Percentiles rank a stretch among this genome's conserved stretches.
These are phyloP conservation scores for Malassezia equina DNA, from an alignment of 1,284 basidiomycete genomes.

Conservation along the genomic window DNA sequence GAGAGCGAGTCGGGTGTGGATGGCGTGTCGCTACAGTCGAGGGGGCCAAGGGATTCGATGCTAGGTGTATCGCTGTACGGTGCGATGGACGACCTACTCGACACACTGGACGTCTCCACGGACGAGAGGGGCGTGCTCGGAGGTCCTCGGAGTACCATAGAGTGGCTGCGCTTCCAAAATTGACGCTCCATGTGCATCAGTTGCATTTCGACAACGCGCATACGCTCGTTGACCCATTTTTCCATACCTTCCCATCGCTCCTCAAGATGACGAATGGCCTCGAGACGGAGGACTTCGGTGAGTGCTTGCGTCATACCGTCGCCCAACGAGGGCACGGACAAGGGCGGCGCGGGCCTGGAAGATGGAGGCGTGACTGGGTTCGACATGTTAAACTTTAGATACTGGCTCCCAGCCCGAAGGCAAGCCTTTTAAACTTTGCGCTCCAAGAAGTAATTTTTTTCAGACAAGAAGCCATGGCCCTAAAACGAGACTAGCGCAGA, in stretches of 20 bases:
- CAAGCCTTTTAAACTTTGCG: background rate
- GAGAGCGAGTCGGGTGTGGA: background rate
- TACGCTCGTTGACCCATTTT: background rate
- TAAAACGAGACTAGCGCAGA: background rate
- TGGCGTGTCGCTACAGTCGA: background rate
- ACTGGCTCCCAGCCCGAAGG: too few species aligned
- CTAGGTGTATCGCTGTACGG: background rate
- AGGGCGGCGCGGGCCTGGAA: too few species aligned
- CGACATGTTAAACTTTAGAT: too few species aligned
- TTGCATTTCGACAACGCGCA: background rate
- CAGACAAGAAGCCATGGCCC: background rate
- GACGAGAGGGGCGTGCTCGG: background rate
- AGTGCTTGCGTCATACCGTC: background rate
- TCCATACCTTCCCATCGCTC: background rate
- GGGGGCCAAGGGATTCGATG: background rate
- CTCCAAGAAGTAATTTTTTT: background rate
- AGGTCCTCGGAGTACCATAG: background rate
- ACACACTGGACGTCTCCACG: background rate
- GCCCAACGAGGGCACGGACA: background rate
- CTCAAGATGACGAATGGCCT: background rate
- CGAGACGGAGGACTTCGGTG: background rate
- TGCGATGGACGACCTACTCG: background rate
- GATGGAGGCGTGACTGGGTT: too few species aligned
- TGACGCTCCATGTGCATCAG: conserved; percentile 6
- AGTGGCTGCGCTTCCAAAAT: background rate